These are phyloP conservation scores for Colletotrichum shisoi DNA, from an alignment of 2,329 filamentous ascomycete species.

Conservation along the genomic window DNA sequence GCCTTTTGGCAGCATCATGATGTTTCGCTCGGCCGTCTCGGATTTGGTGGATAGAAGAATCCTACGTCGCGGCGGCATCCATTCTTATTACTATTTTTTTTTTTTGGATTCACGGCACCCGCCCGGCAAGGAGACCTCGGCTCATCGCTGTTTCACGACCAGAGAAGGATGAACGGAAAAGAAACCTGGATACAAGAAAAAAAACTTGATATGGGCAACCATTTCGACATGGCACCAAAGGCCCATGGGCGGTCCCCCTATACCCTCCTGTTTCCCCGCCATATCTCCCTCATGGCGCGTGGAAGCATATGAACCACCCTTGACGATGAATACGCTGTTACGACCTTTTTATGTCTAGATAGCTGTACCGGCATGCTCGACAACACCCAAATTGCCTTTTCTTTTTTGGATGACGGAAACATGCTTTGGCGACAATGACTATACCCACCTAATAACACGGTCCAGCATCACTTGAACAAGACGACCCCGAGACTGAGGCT, in stretches of 20 bases:
- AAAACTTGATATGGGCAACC: constrained; percentile 54
- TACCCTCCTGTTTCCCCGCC: constrained; percentile 41
- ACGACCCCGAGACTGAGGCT: constrained; percentile 19
- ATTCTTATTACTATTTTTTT: too few species aligned
- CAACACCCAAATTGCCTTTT: constrained; percentile 32
- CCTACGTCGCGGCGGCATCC: constrained; percentile 39
- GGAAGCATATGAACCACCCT: constrained; percentile 42
- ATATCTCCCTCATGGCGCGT: constrained; percentile 37
- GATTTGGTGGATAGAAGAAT: constrained; percentile 51
- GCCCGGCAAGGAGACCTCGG: constrained; percentile 34
- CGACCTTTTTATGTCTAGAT: constrained; percentile 57
- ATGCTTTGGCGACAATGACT: constrained; percentile 50
- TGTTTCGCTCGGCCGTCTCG: constrained; percentile 38
- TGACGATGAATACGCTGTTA: constrained; percentile 58
- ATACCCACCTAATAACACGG: constrained; percentile 51
- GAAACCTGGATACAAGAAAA: constrained; percentile 54
- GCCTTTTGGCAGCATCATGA: constrained; percentile 39
- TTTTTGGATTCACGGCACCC: constrained; percentile 30
- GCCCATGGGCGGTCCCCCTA: constrained; percentile 45
- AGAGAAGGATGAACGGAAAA: constrained; percentile 49
- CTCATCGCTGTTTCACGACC: constrained; percentile 46
- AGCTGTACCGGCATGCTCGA: constrained; percentile 49
- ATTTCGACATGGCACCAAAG: constrained; percentile 49
- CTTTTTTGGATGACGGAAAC: constrained; percentile 38
- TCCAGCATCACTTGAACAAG: constrained; percentile 27